phyloP scores from a whole-genome alignment of 2,329 filamentous ascomycete species.

The Epichloe baconii region DNA sequence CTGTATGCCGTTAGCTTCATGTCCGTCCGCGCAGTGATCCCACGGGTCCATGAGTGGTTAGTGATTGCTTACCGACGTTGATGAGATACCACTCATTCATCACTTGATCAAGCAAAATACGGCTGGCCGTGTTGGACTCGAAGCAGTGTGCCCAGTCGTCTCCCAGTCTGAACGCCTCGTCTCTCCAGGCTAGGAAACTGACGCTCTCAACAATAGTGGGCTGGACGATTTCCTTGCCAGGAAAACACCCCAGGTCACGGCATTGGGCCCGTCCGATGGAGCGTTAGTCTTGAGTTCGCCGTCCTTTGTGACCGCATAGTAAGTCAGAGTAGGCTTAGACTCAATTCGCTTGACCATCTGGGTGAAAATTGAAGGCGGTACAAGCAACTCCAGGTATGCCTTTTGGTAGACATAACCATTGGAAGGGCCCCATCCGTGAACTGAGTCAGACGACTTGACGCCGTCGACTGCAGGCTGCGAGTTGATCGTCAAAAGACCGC shows the following conservation, averaged over 20 bases:
- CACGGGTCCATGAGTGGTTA: background rate
- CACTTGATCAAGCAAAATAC: constrained; percentile 65
- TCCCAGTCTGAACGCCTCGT: constrained; percentile 88
- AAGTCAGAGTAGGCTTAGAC: constrained; percentile 70
- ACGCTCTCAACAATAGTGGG: constrained; percentile 98
- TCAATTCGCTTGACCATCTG: constrained; percentile 70
- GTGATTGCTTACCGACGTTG: constrained; percentile 64
- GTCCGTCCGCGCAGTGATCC: background rate
- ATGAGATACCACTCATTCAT: constrained; percentile 90
- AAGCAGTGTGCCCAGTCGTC: constrained; percentile 92
- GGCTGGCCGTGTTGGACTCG: constrained; percentile 59
- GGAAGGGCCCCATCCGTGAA: constrained; percentile 87
- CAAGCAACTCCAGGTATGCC: constrained; percentile 84
- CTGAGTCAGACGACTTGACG: constrained; percentile 70
- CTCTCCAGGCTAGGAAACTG: constrained; percentile 96
- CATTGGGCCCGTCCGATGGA: constrained; percentile 76
- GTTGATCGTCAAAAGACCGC: constrained; percentile 89
- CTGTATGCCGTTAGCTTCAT: constrained; percentile 28
- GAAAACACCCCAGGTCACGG: constrained; percentile 99
- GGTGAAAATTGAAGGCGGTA: constrained; percentile 65
- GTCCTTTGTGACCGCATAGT: constrained; percentile 80
- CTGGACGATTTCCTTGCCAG: constrained; percentile 98
- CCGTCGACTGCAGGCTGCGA: constrained; percentile 93
- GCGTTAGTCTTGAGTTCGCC: constrained; percentile 78
- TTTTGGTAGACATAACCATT: constrained; percentile 99